Base-by-base conservation (phyloP, 2,329 filamentous ascomycete genomes). In the Apiospora pterosperma region DNA sequence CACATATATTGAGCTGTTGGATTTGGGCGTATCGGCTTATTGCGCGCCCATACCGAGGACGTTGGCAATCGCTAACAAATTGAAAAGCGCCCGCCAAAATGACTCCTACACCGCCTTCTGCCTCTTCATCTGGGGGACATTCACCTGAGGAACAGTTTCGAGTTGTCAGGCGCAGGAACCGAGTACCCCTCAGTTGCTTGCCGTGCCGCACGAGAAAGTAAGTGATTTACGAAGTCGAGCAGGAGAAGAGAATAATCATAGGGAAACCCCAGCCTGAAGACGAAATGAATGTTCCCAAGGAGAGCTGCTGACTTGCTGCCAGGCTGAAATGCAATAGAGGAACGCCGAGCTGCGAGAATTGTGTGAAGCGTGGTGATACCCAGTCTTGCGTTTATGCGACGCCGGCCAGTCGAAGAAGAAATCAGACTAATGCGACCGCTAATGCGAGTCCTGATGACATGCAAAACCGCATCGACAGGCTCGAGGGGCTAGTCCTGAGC, bases 391-490 rank as follows among this genome's bases (percentile, higher is more conserved):
- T 90, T 69, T 98, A 97, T 81, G 93, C 93, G 59, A 85, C 88
- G 62, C 90, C 88, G 41, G 78, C 82, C 36, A 82, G 81, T 62
- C 87, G 92, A 71, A 96, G 92, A 79, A 96, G 92, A 84, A 89
- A 82, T 73, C 86, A 90, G 77, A 85, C 80, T 79, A 73, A 66
- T 67, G 70, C 69, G 38, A 87, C 79, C 83, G 85, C 76, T 66
- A 78, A 84, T 71, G 79, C 84, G 63, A 88, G 78, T 71, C 93
- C 95, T 61, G 94, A 97, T 84, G 95, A 97, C 78, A 97, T 98
- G 95, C 95, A 98, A 81, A 97, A 96, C 75, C 91, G 96, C 76
- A 98, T 98, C 80, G 94, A 98, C 81, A 88, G 95, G 72, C 84
- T 98, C 69, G 95, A 98, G 84, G 91, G 92, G 71, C 82, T 98